Conservation (phyloP, 768 basidiomycete species). For the Phallus indusiatus region DNA sequence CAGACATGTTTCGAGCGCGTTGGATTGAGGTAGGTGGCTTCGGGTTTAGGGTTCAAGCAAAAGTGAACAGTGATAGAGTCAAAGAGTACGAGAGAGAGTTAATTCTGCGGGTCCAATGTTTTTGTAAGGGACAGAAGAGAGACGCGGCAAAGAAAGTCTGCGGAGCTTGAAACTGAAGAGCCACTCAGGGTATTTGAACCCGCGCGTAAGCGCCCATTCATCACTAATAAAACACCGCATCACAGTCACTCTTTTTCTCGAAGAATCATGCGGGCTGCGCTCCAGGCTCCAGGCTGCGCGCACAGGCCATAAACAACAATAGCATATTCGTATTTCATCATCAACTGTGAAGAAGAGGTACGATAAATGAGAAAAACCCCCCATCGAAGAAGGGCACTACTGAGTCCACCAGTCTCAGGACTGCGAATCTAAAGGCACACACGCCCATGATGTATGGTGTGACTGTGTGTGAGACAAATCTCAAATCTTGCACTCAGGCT, state of each 20-base stretch:
- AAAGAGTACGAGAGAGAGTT: constrained; percentile 13
- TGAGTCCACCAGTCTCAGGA: too few species aligned
- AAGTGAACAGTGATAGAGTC: constrained; percentile 14
- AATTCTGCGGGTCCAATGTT: too few species aligned
- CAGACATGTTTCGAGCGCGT: constrained; percentile 10
- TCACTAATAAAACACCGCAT: not conserved
- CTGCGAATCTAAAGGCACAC: too few species aligned
- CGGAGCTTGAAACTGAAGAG: constrained; percentile 19
- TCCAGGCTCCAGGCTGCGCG: too few species aligned
- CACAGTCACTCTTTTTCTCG: constrained; percentile 12
- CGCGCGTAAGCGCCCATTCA: not conserved
- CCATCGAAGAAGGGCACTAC: too few species aligned
- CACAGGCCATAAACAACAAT: too few species aligned
- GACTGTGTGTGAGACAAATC: not conserved
- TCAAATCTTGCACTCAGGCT: not conserved
- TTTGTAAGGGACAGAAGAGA: too few species aligned
- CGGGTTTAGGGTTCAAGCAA: constrained; percentile 14
- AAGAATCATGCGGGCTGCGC: constrained; percentile 31
- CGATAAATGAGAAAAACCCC: too few species aligned
- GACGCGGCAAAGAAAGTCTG: constrained; percentile 17
- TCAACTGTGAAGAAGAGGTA: too few species aligned
- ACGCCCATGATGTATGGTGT: too few species aligned
- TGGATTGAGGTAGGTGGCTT: constrained; percentile 1
- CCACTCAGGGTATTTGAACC: constrained; percentile 11
- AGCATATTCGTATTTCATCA: too few species aligned